A percentile compares a stretch with the other conserved stretches of the same genome.
Conservation (phyloP, 768 basidiomycete species). For the Amyloporia xantha region DNA sequence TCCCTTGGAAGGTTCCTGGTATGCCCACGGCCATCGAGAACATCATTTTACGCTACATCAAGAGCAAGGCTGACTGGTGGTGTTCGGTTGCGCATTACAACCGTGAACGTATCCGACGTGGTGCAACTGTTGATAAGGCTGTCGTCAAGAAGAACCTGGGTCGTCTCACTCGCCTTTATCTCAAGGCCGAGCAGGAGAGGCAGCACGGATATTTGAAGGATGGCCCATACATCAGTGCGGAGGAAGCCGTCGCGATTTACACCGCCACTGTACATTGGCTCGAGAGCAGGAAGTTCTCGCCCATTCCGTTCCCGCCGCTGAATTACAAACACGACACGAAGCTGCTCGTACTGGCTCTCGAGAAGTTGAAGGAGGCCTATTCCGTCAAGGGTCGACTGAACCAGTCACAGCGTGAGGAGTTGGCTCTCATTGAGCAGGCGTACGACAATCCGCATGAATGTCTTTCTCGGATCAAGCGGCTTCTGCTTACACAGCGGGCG, state of each 20-base stretch:
- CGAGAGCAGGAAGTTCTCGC: conserved; percentile 95
- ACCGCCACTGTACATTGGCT: conserved; percentile 99
- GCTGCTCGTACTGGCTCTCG: conserved; percentile 89
- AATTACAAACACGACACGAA: conserved; percentile 99
- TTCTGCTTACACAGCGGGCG: conserved; percentile 92
- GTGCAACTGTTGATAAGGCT: conserved; percentile 96
- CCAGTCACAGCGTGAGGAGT: conserved; percentile 95
- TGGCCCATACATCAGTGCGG: conserved; percentile 97
- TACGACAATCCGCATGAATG: conserved; percentile 99
- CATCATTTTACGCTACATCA: conserved; percentile 97
- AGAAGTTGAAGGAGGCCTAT: conserved; percentile 98
- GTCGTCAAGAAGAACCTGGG: conserved; percentile 99
- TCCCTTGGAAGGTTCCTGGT: conserved; percentile 99
- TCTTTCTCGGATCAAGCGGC: conserved; percentile 95
- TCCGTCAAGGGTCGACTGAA: conserved; percentile 96
- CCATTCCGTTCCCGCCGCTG: conserved; percentile 98
- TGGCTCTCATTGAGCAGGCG: conserved; percentile 97
- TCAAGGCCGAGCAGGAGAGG: conserved; percentile 98
- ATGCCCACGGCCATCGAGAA: conserved; percentile 99
- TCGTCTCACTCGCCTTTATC: conserved; percentile 92
- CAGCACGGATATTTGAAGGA: conserved; percentile 99
- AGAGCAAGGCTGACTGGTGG: conserved; percentile 99
- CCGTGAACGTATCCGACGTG: conserved; percentile 93
- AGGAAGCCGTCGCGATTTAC: conserved; percentile 98
- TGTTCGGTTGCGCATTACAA: conserved; percentile 98